Evolutionary conservation across 805 yeast species (phyloP), one percentile per base, ranked within the genome.

Genomic region (Yamadazyma insecticola): DNA sequence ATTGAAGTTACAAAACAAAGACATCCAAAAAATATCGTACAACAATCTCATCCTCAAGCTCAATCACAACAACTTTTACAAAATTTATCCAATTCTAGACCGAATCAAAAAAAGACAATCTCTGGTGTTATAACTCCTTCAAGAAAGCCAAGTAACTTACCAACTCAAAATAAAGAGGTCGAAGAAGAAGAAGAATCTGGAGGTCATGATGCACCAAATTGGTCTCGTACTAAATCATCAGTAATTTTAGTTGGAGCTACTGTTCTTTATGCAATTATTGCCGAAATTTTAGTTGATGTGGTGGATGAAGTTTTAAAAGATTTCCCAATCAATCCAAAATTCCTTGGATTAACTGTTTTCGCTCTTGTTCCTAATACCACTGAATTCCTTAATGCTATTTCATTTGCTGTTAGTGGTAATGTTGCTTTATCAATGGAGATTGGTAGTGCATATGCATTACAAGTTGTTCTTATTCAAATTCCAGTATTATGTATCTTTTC

Each of bases 291-390:
- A 41, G 97, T 90, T 23, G 89, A 85, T 51, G 86, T 88, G 38
- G 96, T 90, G 13, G 97, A 92, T 56, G 77, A 81, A 10, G 96
- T 92, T 8, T 64, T 92, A 32, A 67, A 73, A 29, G 71, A 74
- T 40, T 82, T 74, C 53, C 86, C 95, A n/a, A 77, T 92, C 30
- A 75, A 84, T 47, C 96, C 96, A 13, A 90, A 92, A 51, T 79
- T 92, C 51, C 67, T 92, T 24, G 98, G 98, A 5, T 69, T 92
- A 44, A 90, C 97, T 0, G 83, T 92, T 2, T 92, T 92, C 63
- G 97, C 98, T 0, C 64, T 92, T 26, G 96, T 92, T 16, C 98
- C 98, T 9, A 92, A 89, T 51, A 87, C 97, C 5, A 92, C 98
- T 0, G 98, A 92, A 60, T 92, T 92, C 48, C 72, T 92, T 36